Conservation (phyloP, 1,284 basidiomycete genomes). For the Tilletia caries region DNA sequence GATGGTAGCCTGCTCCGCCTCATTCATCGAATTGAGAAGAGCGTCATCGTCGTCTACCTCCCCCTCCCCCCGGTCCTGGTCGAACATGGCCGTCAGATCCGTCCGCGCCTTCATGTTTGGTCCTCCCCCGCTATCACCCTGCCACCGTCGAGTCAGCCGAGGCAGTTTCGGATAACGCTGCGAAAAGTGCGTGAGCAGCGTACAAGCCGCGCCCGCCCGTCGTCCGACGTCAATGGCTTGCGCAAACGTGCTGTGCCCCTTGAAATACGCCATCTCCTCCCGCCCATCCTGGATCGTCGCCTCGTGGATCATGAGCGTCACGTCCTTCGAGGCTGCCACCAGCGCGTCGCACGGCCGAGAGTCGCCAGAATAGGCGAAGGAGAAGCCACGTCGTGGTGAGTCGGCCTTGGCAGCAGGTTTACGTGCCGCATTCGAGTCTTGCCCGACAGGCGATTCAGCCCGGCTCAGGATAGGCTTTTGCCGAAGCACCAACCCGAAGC, state of each 20-base stretch:
- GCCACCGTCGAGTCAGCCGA: constrained; percentile 48
- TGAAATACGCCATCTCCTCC: constrained; percentile 64
- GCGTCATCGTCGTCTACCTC: constrained; percentile 5
- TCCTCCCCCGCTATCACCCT: neutral
- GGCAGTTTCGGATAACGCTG: constrained; percentile 87
- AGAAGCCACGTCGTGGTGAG: constrained; percentile 20
- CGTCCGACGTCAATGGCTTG: constrained; percentile 75
- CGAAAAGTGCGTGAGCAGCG: constrained; percentile 90
- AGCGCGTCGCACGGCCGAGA: constrained; percentile 74
- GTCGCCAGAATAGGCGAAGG: constrained; percentile 70
- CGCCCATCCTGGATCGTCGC: constrained; percentile 77
- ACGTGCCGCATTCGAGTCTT: neutral
- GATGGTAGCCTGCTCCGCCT: neutral
- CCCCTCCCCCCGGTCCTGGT: neutral
- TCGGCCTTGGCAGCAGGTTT: neutral
- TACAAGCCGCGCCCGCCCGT: constrained; percentile 72
- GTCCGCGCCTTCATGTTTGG: constrained; percentile 9
- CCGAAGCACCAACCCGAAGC: constrained; percentile 51
- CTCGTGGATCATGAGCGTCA: constrained; percentile 86
- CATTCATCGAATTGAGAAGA: neutral
- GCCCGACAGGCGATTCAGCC: too few species aligned
- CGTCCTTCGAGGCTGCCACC: constrained; percentile 65
- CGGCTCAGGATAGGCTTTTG: constrained; percentile 57
- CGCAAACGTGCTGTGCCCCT: constrained; percentile 83
- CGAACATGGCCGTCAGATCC: neutral